Evolutionary conservation across 805 yeast genomes (phyloP).

Genomic region (Tetrapisispora phaffii): DNA sequence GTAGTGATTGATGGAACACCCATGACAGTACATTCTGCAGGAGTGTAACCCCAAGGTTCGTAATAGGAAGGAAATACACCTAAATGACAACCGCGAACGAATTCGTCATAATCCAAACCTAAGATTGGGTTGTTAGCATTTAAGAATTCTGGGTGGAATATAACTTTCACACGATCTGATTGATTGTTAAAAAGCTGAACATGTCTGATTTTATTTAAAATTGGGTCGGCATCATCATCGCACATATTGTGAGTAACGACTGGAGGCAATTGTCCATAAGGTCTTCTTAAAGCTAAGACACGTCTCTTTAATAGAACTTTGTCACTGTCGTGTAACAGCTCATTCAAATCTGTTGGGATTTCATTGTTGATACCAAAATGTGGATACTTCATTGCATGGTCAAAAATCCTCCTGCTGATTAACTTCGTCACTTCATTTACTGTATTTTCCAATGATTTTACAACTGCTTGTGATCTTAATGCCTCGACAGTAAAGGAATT

Average conservation of each 20-base stretch:
- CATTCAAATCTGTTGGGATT: constrained; percentile 69
- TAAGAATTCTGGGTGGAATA: constrained; percentile 95
- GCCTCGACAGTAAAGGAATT: constrained; percentile 94
- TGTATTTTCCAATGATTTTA: constrained; percentile 80
- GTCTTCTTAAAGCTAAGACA: constrained; percentile 80
- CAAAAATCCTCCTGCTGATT: constrained; percentile 81
- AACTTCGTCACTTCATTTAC: constrained; percentile 78
- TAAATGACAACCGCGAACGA: constrained; percentile 93
- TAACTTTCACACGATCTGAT: constrained; percentile 84
- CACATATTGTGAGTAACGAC: constrained; percentile 95
- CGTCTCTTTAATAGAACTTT: constrained; percentile 83
- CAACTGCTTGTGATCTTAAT: constrained; percentile 90
- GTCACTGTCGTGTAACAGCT: constrained; percentile 77
- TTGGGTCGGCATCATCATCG: constrained; percentile 86
- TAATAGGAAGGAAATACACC: constrained; percentile 98
- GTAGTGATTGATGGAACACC: constrained; percentile 98
- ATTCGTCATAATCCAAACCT: constrained; percentile 91
- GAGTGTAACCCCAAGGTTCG: constrained; percentile 99
- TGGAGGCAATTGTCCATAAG: constrained; percentile 70
- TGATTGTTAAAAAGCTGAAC: constrained; percentile 86
- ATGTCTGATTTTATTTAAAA: constrained; percentile 80
- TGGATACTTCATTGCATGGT: constrained; percentile 72
- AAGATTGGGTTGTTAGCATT: constrained; percentile 91
- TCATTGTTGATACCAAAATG: constrained; percentile 43
- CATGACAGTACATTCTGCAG: constrained; percentile 99